Percentiles rank a stretch among this genome's conserved stretches.
These are phyloP conservation scores for Xylaria arbuscula DNA, from an alignment of 2,329 filamentous ascomycete species.

Conservation along the genomic window DNA sequence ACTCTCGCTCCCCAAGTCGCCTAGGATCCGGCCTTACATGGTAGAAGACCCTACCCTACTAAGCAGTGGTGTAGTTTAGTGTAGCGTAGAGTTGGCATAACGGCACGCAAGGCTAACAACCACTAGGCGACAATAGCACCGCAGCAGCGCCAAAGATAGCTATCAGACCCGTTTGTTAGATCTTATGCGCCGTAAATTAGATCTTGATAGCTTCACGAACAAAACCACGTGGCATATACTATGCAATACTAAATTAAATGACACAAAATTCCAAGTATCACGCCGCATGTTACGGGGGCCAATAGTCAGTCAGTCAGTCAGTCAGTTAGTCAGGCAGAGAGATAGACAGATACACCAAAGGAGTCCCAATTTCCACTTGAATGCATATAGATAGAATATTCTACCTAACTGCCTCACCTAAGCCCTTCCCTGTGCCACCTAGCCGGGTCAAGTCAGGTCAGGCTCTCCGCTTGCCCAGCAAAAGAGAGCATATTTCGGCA, in stretches of 20 bases:
- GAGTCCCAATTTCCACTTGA: constrained; percentile 26
- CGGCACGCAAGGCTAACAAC: constrained; percentile 9
- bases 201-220: not conserved
- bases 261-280: constrained; percentile 11
- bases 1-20: not conserved
- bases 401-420: not conserved
- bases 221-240: not conserved
- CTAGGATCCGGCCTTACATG: constrained; percentile 12
- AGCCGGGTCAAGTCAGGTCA: not conserved
- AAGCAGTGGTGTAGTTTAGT: not conserved
- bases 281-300: constrained; percentile 4
- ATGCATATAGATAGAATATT: not conserved
- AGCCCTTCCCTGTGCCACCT: constrained; percentile 10
- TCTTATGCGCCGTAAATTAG: not conserved
- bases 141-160: not conserved
- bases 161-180: not conserved
- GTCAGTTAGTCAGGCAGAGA: not conserved
- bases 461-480: not conserved
- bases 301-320: not conserved
- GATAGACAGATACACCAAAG: not conserved
- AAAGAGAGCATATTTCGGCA: not conserved
- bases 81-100: not conserved
- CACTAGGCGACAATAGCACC: not conserved
- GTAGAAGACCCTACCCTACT: constrained; percentile 20
- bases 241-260: not conserved